Base-by-base conservation (phyloP, 192 early-diverging fungal genomes). In the Linderina pennispora region DNA sequence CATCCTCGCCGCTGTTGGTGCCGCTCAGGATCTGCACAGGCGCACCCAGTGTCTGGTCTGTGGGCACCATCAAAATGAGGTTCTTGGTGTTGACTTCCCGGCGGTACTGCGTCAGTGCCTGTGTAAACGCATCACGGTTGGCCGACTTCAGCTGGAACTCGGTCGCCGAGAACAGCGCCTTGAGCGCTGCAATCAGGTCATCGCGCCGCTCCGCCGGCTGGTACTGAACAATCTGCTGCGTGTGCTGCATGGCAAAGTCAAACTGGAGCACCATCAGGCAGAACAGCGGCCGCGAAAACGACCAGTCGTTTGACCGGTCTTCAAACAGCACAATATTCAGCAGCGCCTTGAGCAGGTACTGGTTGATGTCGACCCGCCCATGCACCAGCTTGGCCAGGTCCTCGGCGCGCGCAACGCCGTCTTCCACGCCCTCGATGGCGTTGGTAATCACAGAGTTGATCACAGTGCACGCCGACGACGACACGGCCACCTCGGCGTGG, bases 251-350 rank as follows among this genome's bases (percentile, higher is more conserved):
- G n/a, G 55, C 57, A 50, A 55, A 57, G 18, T 86, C 84, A 47
- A 75, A 81, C 47, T 88, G 81, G 36, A 93, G 70, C 38, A 91
- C 58, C 11, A 91, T 80, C 38, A 94, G 50, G 5, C 80, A 80
- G 52, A 92, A 74, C 38, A 94, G 69, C 9, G 92, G 89, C 15
- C 90, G 62, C 34, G 86, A 86, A 21, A 93, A 66, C 23, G 81
- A 80, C 89, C 90, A 93, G 53, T 88, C 80, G 49, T 88, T 90
- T 22, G 76, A 73, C 5, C 77, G 61, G 44, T 91, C 88, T 45
- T 93, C 91, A 53, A 93, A 87, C 19, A 90, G 52, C 14, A 91
- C 71, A 14, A 80, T 77, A 33, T 88, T 83, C 50, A 94, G 80
- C 37, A 90, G 55, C 0, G 78, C 68, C 19, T 62, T 41, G 41